Evolutionary conservation across 1,139 yeast species (phyloP), one percentile per base, ranked within the genome.

Genomic region (Chernovozyma sophiae-reginae): DNA sequence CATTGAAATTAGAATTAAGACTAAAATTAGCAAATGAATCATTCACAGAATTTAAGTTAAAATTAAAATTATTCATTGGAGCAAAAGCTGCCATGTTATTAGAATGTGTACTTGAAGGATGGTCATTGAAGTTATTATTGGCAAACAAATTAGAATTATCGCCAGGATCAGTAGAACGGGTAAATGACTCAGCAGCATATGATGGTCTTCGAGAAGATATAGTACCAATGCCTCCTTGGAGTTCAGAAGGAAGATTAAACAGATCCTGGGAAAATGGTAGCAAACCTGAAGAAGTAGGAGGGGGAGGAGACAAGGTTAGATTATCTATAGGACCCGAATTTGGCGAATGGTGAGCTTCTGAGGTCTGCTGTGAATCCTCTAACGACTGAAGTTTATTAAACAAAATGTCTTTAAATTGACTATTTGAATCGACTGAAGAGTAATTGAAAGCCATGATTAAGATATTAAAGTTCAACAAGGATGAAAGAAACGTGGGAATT

Each of bases 191-290:
- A 7, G 85, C 85, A 5, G 84, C 79, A 48, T 75, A 79, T 41
- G 79, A 69, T 24, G 85, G 85, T 54, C 86, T 66, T 55, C 86
- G 66, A 8, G 81, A 73, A 20, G 77, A 73, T 30, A 79, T 78
- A 40, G 68, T 77, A 13, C 79, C 77, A 3, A 79, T 64, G 0
- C 86, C 86, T 25, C 85, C 84, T 55, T 78, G 84, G 32, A 79
- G 62, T 46, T 79, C 85, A 7, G 62, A 43, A 0, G 86, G 85
- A 40, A 79, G 60, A 41, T 62, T 67, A 55, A 79, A 78, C 39
- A 57, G 42, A 42, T 58, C 55, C 39, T 37, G 38, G 7, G 23
- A 33, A 12, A 28, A 8, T 32, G 33, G 36, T 30, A 10, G 32
- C 10, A 38, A 41, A 43, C 27, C 37, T 38, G 26, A 36, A 38